Evolutionary conservation across 495 filamentous ascomycete species (phyloP), one percentile per base, ranked within the genome.

Genomic region (Penicillium manginii): DNA sequence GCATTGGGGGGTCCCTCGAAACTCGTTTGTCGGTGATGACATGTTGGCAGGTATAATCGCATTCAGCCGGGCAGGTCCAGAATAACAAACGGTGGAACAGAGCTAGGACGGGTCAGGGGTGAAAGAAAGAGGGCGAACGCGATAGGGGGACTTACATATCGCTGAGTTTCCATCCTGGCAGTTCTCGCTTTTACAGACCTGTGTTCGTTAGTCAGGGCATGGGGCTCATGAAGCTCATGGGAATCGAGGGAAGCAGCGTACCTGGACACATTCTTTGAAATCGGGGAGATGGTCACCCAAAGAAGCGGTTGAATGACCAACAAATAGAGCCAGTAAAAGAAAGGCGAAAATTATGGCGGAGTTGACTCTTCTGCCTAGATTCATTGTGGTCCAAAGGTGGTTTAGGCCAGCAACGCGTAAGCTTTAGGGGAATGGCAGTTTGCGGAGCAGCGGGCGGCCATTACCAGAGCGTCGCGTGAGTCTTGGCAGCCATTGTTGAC

Each of bases 11-110:
- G 47, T 86, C 81, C 64, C 84, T 81, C 37, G 83, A 78, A 50
- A 91, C 73, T 57, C 94, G 91, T 21, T 70, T 75, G 57, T 89
- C 74, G 52, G 94, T 98, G 52, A 94, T 81, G 73, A 97, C 89
- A 80, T 96, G 94, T 72, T 98, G 94, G 81, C 94, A 98, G 47
- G 90, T 89, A 81, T 98, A 96, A 79, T 98, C 94, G 83, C 94
- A 98, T 82, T 98, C 93, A 66, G 87, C 71, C 33, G 91, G 86
- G 77, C 94, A 98, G 49, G 78, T 82, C 81, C 81, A 84, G 50
- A 80, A 71, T 68, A 81, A 73, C 62, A 82, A 71, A 61, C 76
- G 84, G 69, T 79, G 83, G 69, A 71, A 78, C 43, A 78, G 64
- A 50, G 77, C 78, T 81, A 53, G 29, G 19, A 26, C 23, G 29